Evolutionary conservation across 2,329 filamentous ascomycete species (phyloP), one percentile per base, ranked within the genome.

Genomic region (Alternaria metachromatica): DNA sequence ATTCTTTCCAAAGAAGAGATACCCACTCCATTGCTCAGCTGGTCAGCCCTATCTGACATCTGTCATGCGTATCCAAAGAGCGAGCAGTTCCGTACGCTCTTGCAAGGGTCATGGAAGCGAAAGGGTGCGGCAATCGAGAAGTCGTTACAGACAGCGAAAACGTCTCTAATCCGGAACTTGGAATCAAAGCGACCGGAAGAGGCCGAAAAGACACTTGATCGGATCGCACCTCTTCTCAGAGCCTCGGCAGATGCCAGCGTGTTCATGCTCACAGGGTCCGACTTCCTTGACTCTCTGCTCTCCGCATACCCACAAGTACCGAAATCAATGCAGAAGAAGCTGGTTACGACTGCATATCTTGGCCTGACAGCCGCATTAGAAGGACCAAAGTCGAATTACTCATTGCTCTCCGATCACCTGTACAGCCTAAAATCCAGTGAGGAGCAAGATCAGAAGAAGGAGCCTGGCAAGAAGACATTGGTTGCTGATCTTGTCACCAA

Each of bases 261-360:
- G 7, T 84, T 92, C 69, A 90, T 97, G 72, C 87, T 97, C 70
- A 91, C 91, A 0, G 95, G 95, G 1, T 94, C 92, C 55, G 95
- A 97, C 80, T 95, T 96, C 71, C 80, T 97, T 20, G 95, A 97
- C 76, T 88, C 91, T 1, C 84, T 97, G 12, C 83, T 88, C 41
- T 82, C 82, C 54, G 89, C 89, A 65, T 94, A 90, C 78, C 85
- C 83, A 53, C 85, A 90, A 61, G 89, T 88, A 78, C 87, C 89
- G 60, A 86, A 87, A 21, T 69, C 75, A 18, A 85, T 94, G 46
- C 87, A 89, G 62, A 91, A 88, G 66, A 85, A 87, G 15, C 86
- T 97, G 28, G 85, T 94, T 50, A 88, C 91, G 2, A 90, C 91
- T 4, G 83, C 88, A 12, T 97, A 96, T 74, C 83, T 97, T 4